These are phyloP conservation scores for Paecilomyces sp. DNA, from an alignment of 2,329 filamentous ascomycete genomes.

Conservation along the genomic window DNA sequence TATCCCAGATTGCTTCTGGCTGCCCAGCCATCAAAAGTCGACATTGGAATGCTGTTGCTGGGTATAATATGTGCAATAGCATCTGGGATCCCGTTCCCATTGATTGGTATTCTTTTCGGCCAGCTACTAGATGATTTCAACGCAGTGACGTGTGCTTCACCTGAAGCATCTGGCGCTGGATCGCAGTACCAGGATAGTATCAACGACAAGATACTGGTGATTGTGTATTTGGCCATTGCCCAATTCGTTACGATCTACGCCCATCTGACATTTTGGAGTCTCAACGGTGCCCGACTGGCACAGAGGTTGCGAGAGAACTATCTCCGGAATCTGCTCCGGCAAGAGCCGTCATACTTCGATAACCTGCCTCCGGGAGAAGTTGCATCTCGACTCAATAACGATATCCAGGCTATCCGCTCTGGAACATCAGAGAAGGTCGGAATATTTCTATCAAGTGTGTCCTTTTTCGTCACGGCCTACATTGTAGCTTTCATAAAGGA, in stretches of 20 bases:
- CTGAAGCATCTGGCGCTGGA: not conserved
- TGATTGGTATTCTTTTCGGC: slow-evolving; percentile 34
- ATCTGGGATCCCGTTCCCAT: slow-evolving; percentile 30
- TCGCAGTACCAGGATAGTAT: not conserved
- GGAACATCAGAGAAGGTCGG: slow-evolving; percentile 14
- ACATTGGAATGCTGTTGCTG: slow-evolving; percentile 19
- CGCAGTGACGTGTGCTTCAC: slow-evolving; percentile 1
- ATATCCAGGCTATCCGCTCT: slow-evolving; percentile 41
- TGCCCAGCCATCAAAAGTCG: slow-evolving; percentile 26
- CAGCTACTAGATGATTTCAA: slow-evolving; percentile 34
- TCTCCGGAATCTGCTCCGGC: slow-evolving; percentile 46
- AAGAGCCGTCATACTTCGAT: slow-evolving; percentile 46
- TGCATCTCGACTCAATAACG: slow-evolving; percentile 39
- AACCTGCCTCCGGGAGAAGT: slow-evolving; percentile 6
- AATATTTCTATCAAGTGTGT: slow-evolving; percentile 3
- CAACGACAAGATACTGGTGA: not conserved
- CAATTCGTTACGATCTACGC: slow-evolving; percentile 52
- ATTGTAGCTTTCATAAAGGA: slow-evolving; percentile 43
- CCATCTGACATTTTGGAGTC: slow-evolving; percentile 51
- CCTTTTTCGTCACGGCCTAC: slow-evolving; percentile 38
- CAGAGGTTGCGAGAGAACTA: slow-evolving; percentile 52
- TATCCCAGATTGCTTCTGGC: slow-evolving; percentile 31
- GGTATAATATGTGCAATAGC: slow-evolving; percentile 24
- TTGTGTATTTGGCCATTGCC: slow-evolving; percentile 53
- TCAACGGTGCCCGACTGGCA: slow-evolving; percentile 51